Evolutionary conservation across 345 rosid genomes (phyloP).

Genomic region (Eucalyptus pauciflora): DNA sequence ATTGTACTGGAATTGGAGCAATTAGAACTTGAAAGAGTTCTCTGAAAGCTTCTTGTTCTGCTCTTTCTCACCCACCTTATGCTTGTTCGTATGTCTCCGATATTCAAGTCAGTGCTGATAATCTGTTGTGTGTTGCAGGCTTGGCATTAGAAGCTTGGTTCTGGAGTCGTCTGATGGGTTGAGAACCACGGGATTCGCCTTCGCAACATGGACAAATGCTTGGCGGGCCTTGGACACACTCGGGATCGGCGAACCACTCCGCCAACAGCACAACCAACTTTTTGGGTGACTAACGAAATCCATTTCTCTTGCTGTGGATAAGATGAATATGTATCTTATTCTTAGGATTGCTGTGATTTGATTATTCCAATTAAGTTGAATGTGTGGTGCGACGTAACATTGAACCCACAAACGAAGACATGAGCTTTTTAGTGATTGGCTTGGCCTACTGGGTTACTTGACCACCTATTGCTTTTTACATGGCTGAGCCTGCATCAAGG

Average conservation of each 20-base stretch:
- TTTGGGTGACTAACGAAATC: slow-evolving; percentile 2
- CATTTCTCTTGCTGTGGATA: not conserved
- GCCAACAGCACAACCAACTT: not conserved
- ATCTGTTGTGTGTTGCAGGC: slow-evolving; percentile 15
- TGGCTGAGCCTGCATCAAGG: not conserved
- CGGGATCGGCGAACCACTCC: not conserved
- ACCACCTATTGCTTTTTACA: not conserved
- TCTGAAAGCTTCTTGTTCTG: not conserved
- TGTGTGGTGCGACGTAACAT: not conserved
- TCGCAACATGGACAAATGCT: slow-evolving; percentile 43
- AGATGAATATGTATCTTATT: not conserved
- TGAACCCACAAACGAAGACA: not conserved
- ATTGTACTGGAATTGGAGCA: not conserved
- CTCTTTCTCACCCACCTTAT: not conserved
- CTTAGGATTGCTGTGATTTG: not conserved
- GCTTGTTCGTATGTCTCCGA: not conserved
- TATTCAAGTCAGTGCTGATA: not conserved
- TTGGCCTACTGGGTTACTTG: not conserved
- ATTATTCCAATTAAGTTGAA: not conserved
- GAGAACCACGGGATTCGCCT: slow-evolving; percentile 47
- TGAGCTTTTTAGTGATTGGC: not conserved
- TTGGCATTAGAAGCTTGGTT: slow-evolving; percentile 56
- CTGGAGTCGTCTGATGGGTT: slow-evolving; percentile 53
- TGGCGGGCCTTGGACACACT: slow-evolving; percentile 3
- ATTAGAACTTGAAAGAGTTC: not conserved